These are phyloP conservation scores for Nothophytophthora sp. DNA, from an alignment of 352 stramenopile genomes.

Conservation along the genomic window DNA sequence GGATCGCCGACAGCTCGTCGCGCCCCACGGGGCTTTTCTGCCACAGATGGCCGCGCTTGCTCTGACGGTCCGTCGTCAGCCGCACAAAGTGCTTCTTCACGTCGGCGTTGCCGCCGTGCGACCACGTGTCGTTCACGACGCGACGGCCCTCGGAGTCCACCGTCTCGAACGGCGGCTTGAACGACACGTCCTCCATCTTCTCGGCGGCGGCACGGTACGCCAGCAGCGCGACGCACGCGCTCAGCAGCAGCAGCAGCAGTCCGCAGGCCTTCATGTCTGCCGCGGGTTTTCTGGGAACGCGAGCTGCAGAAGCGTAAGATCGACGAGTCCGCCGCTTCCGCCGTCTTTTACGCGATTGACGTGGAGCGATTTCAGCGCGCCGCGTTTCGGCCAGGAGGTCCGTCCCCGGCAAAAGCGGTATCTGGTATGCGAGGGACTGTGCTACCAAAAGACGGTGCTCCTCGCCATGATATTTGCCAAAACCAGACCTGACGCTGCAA, in stretches of 20 bases:
- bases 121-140: constrained; percentile 79
- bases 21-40: constrained; percentile 51
- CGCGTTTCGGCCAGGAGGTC: too few relatives aligned
- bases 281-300: background rate
- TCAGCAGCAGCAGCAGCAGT: constrained; percentile 38
- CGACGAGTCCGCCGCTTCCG: background rate
- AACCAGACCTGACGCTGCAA: too few relatives aligned
- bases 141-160: constrained; percentile 62
- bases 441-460: too few relatives aligned
- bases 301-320: constrained; percentile 10
- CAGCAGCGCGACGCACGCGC: constrained; percentile 21
- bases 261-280: constrained; percentile 26
- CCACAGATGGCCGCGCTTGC: constrained; percentile 85
- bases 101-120: constrained; percentile 67
- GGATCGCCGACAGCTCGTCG: constrained; percentile 60
- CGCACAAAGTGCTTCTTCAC: constrained; percentile 88
- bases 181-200: constrained; percentile 71
- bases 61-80: constrained; percentile 88
- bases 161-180: constrained; percentile 74
- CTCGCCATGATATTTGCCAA: too few relatives aligned
- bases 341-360: constrained; percentile 24
- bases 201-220: constrained; percentile 10
- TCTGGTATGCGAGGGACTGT: too few relatives aligned
- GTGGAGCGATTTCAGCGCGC: constrained; percentile 22
- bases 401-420: background rate